These are phyloP conservation scores for Alternaria burnsii DNA, from an alignment of 2,329 filamentous ascomycete species.

Conservation along the genomic window DNA sequence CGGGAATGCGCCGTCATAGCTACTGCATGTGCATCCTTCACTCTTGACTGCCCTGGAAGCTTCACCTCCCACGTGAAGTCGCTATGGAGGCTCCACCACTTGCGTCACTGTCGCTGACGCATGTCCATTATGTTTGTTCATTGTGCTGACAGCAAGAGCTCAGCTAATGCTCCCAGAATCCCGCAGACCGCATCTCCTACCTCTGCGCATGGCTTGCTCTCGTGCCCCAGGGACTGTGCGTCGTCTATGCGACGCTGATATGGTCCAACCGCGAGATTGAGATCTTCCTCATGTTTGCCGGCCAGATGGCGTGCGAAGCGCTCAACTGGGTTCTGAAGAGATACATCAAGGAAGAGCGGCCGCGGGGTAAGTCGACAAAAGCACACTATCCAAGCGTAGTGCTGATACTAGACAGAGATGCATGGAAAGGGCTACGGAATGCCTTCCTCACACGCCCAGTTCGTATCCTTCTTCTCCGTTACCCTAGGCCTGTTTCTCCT, in stretches of 20 bases:
- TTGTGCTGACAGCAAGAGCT: constrained; percentile 5
- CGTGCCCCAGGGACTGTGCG: constrained; percentile 87
- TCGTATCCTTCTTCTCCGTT: constrained; percentile 88
- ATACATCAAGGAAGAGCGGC: constrained; percentile 89
- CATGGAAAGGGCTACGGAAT: constrained; percentile 96
- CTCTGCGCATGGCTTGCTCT: constrained; percentile 93
- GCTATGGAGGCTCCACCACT: constrained; percentile 66
- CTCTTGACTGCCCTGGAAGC: constrained; percentile 10
- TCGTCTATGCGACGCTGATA: constrained; percentile 88
- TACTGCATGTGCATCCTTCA: constrained; percentile 11
- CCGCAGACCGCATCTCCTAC: constrained; percentile 83
- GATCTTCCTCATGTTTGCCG: constrained; percentile 86
- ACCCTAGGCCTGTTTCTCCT: constrained; percentile 86
- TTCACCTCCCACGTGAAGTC: constrained; percentile 3
- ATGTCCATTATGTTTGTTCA: constrained; percentile 86
- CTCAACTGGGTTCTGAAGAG: constrained; percentile 91
- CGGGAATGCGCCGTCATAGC: constrained; percentile 7
- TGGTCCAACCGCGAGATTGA: constrained; percentile 93
- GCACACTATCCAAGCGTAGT: not conserved
- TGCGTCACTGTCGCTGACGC: constrained; percentile 90
- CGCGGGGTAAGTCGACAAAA: constrained; percentile 67
- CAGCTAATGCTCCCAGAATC: constrained; percentile 69
- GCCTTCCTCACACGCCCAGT: constrained; percentile 95
- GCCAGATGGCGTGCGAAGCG: constrained; percentile 90
- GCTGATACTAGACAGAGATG: constrained; percentile 60